Conservation (phyloP, 1,284 basidiomycete species). For the Pseudozyma flocculosa region DNA sequence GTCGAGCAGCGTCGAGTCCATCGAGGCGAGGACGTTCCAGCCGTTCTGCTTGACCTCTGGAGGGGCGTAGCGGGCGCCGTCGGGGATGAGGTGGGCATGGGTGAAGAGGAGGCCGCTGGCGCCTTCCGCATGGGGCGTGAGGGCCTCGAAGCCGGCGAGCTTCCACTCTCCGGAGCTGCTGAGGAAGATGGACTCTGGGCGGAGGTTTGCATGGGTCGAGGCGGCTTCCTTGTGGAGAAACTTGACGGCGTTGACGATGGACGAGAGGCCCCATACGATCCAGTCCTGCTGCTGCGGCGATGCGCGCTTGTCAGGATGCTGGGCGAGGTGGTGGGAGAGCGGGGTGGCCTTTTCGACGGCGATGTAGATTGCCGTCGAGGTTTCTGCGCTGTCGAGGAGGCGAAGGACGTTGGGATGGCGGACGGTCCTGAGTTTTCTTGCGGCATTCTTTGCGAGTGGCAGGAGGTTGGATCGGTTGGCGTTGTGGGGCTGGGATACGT, state of each 20-base stretch:
- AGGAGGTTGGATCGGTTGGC: constrained; percentile 31
- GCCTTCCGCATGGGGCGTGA: constrained; percentile 64
- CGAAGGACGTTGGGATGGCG: constrained; percentile 94
- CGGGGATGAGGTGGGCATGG: constrained; percentile 46
- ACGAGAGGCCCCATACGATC: constrained; percentile 89
- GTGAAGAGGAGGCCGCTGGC: constrained; percentile 45
- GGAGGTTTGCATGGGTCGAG: constrained; percentile 79
- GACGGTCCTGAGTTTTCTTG: constrained; percentile 84
- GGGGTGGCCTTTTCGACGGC: constrained; percentile 90
- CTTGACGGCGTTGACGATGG: constrained; percentile 81
- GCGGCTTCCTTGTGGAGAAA: constrained; percentile 75
- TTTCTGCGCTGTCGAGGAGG: constrained; percentile 82
- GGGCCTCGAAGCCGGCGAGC: constrained; percentile 86
- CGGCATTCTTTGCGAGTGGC: constrained; percentile 82
- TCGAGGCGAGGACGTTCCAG: constrained; percentile 60
- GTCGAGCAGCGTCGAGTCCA: constrained; percentile 37
- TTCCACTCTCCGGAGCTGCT: constrained; percentile 87
- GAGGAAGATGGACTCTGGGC: constrained; percentile 79
- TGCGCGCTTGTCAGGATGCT: constrained; percentile 60
- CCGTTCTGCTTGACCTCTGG: constrained; percentile 91
- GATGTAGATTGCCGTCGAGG: constrained; percentile 82
- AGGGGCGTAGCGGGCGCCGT: constrained; percentile 60
- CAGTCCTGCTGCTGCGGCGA: constrained; percentile 67
- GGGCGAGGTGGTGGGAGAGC: constrained; percentile 66
- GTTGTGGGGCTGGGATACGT: constrained; percentile 37